Conservation (phyloP, 306 rosid genomes). For the Cucurbita maxima region DNA sequence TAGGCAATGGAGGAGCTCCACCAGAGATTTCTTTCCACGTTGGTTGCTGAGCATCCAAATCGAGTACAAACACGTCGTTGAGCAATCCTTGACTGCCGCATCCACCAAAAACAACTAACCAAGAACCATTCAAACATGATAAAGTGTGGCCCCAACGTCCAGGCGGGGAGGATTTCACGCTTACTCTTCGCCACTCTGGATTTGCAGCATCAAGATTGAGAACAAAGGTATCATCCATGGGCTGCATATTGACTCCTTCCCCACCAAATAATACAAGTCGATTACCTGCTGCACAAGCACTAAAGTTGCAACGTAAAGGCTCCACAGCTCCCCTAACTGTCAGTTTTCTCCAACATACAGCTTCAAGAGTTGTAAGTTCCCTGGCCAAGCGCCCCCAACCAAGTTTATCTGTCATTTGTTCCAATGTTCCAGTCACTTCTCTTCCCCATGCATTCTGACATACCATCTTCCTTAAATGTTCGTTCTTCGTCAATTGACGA, state of each 20-base stretch:
- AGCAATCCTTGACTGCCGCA: conserved; percentile 88
- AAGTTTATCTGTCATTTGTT: conserved; percentile 75
- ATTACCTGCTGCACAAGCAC: conserved; percentile 94
- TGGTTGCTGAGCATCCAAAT: conserved; percentile 94
- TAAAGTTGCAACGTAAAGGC: conserved; percentile 96
- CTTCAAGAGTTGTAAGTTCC: conserved; percentile 90
- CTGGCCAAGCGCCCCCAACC: conserved; percentile 95
- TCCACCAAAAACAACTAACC: conserved; percentile 90
- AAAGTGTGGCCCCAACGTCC: conserved; percentile 99
- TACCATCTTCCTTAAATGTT: conserved; percentile 93
- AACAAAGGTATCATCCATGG: conserved; percentile 94
- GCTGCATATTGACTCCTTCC: conserved; percentile 94
- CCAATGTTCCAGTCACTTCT: conserved; percentile 83
- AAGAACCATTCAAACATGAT: conserved; percentile 74
- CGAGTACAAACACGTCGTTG: conserved; percentile 86
- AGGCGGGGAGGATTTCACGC: conserved; percentile 87
- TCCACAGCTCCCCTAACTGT: conserved; percentile 82
- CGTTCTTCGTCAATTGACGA: conserved; percentile 76
- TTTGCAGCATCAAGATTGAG: conserved; percentile 80
- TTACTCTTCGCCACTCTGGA: conserved; percentile 78
- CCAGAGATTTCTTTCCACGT: conserved; percentile 86
- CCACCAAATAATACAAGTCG: conserved; percentile 94
- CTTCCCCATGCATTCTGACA: conserved; percentile 99
- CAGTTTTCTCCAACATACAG: conserved; percentile 82
- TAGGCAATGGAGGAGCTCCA: conserved; percentile 77